Evolutionary conservation across 176 grass and related monocot species (phyloP), one percentile per base, ranked within the genome.

Genomic region (Ampelocalamus luodianensis): DNA sequence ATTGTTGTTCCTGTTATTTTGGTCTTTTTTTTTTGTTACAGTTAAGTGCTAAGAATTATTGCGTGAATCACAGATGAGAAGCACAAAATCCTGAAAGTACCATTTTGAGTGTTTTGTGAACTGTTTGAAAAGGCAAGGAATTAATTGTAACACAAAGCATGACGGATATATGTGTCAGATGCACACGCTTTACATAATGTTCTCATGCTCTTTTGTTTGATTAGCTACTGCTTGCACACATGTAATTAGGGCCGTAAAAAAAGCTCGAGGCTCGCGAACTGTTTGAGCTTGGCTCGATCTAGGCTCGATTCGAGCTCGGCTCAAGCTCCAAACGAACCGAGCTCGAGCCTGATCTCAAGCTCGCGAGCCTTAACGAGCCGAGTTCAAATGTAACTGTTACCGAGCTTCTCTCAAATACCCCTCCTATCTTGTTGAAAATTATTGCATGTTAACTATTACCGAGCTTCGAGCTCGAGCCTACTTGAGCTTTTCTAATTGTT

Each of bases 151-250:
- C 55, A 6, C 29, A 74, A 64, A 65, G 12, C 23, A 22, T 54
- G 32, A 76, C 1, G 10, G 18, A 11, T 27, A 65, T 54, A 64
- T 71, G 71, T 77, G 68, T 71, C 63, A 81, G 74, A 68, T 76
- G 43, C 45, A 68, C 62, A 15, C 4, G 27, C 2, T 71, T 82
- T 26, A 54, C 23, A 39, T 42, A 51, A 48, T n/a, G 8, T 83
- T 81, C 81, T 74, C n/a, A 20, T 46, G 29, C 70, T 84, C 46
- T 56, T 84, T 53, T 68, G 5, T 77, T 78, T 74, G 36, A 34
- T 64, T 64, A 32, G 65, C 26, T 63, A 71, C 37, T 59, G 24
- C 68, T 64, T 36, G 58, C 12, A 2, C 70, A 1, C 46, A 4
- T 49, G 46, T 48, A 16, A 49, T 87, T 88, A 34, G 32, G 32